Evolutionary conservation across 176 grass and related monocot genomes (phyloP), one percentile per base, ranked within the genome.

Genomic region (Puccinellia tenuiflora): DNA sequence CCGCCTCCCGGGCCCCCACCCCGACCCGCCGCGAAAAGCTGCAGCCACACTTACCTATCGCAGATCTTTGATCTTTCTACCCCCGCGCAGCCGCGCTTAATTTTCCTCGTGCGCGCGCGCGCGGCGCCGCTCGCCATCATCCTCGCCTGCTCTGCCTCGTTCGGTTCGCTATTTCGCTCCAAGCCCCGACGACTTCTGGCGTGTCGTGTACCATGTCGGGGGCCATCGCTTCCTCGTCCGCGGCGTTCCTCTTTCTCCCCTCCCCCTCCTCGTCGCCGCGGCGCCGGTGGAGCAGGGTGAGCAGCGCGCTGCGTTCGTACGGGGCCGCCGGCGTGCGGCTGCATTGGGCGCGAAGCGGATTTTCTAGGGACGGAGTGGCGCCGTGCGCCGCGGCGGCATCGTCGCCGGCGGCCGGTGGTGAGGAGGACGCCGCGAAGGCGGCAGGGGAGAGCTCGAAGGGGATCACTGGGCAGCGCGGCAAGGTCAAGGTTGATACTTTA

Each of bases 51-150:
- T 43, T 21, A 50, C 16, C 31, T 6, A 31, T 4, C 50, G 31
- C 56, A 82, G 75, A 88, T 86, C 79, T 83, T 68, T 46, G 75
- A 88, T 86, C 79, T 83, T 68, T 46, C 30, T 46, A 38, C 1
- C 21, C 6, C 18, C n/a, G n/a, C n/a, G n/a, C n/a, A n/a, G n/a
- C 18, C 5, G 2, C 28, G 46, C 48, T 54, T 31, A 80, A 86
- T 65, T 65, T 59, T 54, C 78, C 85, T 84, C 81, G 81, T 80
- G 81, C 81, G 26, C 11, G 46, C 69, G 56, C 78, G 47, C 62
- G 9, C 74, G 57, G 54, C 80, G 59, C 38, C 67, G 65, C 53
- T 79, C 31, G 47, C 42, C 70, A 9, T 77, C 74, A 37, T 34
- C 40, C 42, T 31, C 67, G 20, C 37, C 18, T 12, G 14, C 8